These are phyloP conservation scores for Hippophae gyantsensis DNA, from an alignment of 306 rosid species.

Conservation along the genomic window DNA sequence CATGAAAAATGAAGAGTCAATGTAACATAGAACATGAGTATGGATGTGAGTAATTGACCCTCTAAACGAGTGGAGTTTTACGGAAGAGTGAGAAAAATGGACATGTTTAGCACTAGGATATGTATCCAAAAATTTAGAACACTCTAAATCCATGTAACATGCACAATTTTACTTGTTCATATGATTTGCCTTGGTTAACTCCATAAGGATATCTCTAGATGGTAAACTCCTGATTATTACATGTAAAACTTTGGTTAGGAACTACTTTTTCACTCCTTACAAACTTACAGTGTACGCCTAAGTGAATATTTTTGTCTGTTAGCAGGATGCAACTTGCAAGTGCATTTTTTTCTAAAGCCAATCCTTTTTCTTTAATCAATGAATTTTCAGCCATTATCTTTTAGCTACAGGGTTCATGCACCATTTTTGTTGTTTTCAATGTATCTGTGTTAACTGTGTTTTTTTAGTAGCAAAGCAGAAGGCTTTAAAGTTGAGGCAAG, in stretches of 20 bases:
- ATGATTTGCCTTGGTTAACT: conserved; percentile 37
- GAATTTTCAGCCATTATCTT: conserved; percentile 15
- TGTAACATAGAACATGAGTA: too few relatives aligned
- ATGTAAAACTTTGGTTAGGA: conserved; percentile 25
- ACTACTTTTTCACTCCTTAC: conserved; percentile 16
- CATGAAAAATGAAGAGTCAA: too few relatives aligned
- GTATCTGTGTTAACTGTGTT: conserved; percentile 23
- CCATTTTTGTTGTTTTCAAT: not conserved
- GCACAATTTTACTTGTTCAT: too few relatives aligned
- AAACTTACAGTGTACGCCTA: not conserved
- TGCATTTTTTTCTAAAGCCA: too few relatives aligned
- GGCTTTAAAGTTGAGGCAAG: conserved; percentile 39
- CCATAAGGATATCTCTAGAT: conserved; percentile 51
- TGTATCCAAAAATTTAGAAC: too few relatives aligned
- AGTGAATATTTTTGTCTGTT: too few relatives aligned
- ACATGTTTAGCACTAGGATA: too few relatives aligned
- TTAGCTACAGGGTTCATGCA: conserved; percentile 12
- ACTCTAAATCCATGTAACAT: not conserved
- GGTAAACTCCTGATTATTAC: conserved; percentile 47
- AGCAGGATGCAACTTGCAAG: too few relatives aligned
- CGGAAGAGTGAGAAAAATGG: too few relatives aligned
- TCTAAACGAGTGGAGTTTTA: too few relatives aligned
- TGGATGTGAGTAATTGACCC: too few relatives aligned
- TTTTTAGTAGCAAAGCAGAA: conserved; percentile 53
- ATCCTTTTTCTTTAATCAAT: not conserved